Base-by-base conservation (phyloP, 768 basidiomycete genomes). In the Boletus rufocinnamomeus region DNA sequence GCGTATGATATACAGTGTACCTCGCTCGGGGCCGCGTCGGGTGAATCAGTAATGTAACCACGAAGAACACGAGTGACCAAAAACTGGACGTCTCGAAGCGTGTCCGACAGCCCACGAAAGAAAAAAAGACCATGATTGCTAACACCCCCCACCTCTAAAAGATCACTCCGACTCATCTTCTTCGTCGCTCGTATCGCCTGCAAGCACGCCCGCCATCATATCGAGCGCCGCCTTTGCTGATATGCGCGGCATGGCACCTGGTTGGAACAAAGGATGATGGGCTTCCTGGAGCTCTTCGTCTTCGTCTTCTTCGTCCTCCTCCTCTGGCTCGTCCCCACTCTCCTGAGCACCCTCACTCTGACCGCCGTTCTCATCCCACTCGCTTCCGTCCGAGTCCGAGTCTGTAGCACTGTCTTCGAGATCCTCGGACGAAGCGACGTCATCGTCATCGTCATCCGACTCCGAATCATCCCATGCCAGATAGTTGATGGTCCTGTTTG, bases 181-280 rank as follows among this genome's bases (percentile, higher is more conserved):
- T 49, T 71, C 71, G 32, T 68, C 68, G 48, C 68, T 66, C 10
- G 56, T 63, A 3, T 69, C 70, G 8, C 77, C 79, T 23, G 79
- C 63, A 55, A 87, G 63, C 75, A 89, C 84, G 11, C 80, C 83
- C 13, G 85, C 82, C 4, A 82, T 86, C 75, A 83, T 80, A n/a
- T 88, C 79, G 46, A 89, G 75, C 2, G 83, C 83, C 3, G 84
- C 83, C 51, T 79, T 81, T n/a, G n/a, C n/a, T n/a, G 83, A 84
- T 82, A 89, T 85, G 47, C 77, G 76, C 6, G 86, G 87, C 79
- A 90, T 80, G 13, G 86, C 86, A 27, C 87, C 88, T 0, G 84
- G 82, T 14, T 80, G 77, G 56, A 90, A 71, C 2, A 89, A 71
- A 2, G 87, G 88, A 68, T 90, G 89, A 45, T 78, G 76, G 23